phyloP scores from a whole-genome alignment of 2,329 filamentous ascomycete genomes.

The Nigrospora oryzae region DNA sequence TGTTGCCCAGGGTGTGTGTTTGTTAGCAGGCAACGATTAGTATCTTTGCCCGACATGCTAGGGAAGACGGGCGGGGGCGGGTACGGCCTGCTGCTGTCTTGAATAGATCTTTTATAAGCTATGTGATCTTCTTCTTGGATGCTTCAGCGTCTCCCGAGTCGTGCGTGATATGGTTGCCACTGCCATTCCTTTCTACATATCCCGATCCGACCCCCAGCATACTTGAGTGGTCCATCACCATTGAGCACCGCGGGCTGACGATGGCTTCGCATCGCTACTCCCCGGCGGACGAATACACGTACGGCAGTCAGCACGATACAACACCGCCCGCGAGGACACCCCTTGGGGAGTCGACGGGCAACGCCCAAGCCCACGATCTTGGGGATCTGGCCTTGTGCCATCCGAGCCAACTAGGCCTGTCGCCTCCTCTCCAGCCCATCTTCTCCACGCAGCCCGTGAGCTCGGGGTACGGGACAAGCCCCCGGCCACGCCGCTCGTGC shows the following conservation, averaged over 20 bases:
- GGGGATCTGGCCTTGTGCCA: conserved; percentile 33
- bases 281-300: conserved; percentile 34
- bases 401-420: conserved; percentile 31
- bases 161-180: conserved; percentile 21
- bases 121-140: conserved; percentile 21
- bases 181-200: conserved; percentile 28
- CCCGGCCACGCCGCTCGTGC: conserved; percentile 21
- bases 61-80: not conserved
- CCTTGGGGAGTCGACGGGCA: conserved; percentile 43
- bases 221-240: conserved; percentile 19
- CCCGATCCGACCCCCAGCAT: conserved; percentile 22
- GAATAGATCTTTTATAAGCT: conserved; percentile 18
- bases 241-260: conserved; percentile 35
- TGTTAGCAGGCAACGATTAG: conserved; percentile 14
- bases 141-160: conserved; percentile 14
- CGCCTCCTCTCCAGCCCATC: conserved; percentile 30
- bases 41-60: conserved; percentile 7
- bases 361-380: conserved; percentile 34
- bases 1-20: conserved; percentile 7
- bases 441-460: conserved; percentile 43
- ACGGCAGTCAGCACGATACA: conserved; percentile 33
- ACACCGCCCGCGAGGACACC: conserved; percentile 30
- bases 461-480: conserved; percentile 33
- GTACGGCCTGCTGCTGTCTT: not conserved
- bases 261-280: conserved; percentile 44